These are phyloP conservation scores for Tuber magnatum DNA, from an alignment of 495 filamentous ascomycete genomes.

Conservation along the genomic window DNA sequence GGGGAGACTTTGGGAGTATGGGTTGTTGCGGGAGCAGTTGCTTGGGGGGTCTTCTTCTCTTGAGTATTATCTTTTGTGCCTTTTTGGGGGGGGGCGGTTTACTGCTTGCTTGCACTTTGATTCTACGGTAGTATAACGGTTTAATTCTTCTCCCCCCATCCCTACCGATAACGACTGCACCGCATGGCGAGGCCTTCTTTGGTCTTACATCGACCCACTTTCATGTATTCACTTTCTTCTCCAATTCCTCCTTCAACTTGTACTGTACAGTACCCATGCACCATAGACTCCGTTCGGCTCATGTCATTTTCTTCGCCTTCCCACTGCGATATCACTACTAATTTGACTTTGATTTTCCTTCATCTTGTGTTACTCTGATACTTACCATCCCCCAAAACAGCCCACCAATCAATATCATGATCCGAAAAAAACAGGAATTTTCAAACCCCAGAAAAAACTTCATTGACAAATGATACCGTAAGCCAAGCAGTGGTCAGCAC, in stretches of 20 bases:
- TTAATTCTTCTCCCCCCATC: neutral
- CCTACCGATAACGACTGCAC: neutral
- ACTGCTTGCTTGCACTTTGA: neutral
- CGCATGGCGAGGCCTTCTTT: neutral
- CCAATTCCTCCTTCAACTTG: neutral
- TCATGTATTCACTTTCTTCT: neutral
- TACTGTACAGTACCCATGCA: neutral
- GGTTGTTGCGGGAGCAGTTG: neutral
- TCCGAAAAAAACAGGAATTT: neutral
- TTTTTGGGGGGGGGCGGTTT: neutral
- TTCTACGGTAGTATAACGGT: neutral
- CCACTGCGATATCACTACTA: neutral
- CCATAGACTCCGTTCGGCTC: neutral
- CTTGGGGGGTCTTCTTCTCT: constrained; percentile 6
- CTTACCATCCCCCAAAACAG: too few relatives aligned
- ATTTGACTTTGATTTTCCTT: neutral
- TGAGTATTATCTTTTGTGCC: neutral
- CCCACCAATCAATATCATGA: neutral
- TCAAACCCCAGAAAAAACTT: neutral
- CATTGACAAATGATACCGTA: neutral
- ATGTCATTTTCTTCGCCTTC: neutral
- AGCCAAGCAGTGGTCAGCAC: neutral
- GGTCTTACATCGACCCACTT: neutral
- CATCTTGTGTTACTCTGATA: neutral
- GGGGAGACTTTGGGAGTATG: constrained; percentile 9